These are phyloP conservation scores for Lecanicillium sp. DNA, from an alignment of 2,329 filamentous ascomycete genomes.

Conservation along the genomic window DNA sequence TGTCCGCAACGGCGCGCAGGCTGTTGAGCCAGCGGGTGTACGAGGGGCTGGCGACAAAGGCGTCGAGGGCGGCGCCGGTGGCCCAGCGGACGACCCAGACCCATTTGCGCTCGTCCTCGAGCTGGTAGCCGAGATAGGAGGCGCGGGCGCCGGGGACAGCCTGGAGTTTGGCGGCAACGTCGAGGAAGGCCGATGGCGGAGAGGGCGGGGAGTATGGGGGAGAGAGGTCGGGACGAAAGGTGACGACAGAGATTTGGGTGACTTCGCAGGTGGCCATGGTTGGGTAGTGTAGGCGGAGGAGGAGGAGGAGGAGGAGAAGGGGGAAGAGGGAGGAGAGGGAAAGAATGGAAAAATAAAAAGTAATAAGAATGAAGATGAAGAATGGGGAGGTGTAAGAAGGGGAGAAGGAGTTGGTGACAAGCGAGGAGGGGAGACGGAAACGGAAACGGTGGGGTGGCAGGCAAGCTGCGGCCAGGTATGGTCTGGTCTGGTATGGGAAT, in stretches of 20 bases:
- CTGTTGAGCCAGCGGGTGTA: constrained; percentile 36
- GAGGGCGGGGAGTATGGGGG: constrained; percentile 20
- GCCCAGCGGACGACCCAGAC: constrained; percentile 30
- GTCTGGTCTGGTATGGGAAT: too few species aligned
- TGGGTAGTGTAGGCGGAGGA: not conserved
- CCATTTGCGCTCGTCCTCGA: constrained; percentile 29
- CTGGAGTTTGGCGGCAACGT: constrained; percentile 24
- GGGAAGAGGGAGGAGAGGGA: not conserved
- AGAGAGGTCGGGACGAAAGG: constrained; percentile 21
- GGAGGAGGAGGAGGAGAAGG: not conserved
- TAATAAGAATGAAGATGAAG: not conserved
- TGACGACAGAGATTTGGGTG: constrained; percentile 27
- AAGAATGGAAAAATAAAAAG: not conserved
- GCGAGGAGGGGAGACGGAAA: not conserved
- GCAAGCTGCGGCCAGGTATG: not conserved
- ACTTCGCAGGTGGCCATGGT: constrained; percentile 23
- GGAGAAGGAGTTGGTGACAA: not conserved
- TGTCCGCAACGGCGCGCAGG: constrained; percentile 26
- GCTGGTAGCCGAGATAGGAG: constrained; percentile 29
- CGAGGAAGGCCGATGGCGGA: constrained; percentile 23
- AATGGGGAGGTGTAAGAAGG: too few species aligned
- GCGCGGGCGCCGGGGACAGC: constrained; percentile 27
- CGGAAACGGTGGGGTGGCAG: not conserved
- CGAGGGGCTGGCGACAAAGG: constrained; percentile 36
- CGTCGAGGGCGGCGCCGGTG: constrained; percentile 27